Evolutionary conservation across 257 asterid species (phyloP).

Genomic region (Salvia hispanica): DNA sequence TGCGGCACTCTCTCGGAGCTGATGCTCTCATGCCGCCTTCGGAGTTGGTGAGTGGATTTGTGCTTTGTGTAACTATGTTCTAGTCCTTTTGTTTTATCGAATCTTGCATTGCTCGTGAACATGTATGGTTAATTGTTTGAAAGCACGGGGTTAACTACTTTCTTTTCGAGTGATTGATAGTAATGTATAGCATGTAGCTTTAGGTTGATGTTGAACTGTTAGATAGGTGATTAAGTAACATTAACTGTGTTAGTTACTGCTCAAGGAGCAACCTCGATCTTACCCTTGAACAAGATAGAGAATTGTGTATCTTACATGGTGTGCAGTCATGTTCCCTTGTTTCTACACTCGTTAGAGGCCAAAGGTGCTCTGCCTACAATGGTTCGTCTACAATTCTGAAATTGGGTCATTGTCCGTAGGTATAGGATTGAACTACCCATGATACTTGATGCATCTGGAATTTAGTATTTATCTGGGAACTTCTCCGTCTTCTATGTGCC

Average conservation of each 20-base stretch:
- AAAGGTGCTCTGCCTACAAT: no score
- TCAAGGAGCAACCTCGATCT: not conserved
- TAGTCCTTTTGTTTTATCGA: slow-evolving; percentile 15
- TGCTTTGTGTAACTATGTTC: slow-evolving; percentile 4
- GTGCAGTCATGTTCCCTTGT: not conserved
- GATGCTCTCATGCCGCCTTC: slow-evolving; percentile 47
- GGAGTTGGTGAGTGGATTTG: slow-evolving; percentile 52
- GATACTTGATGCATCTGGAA: no score
- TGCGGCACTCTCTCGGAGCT: slow-evolving; percentile 42
- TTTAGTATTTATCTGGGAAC: no score
- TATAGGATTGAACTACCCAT: no score
- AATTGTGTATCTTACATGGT: not conserved
- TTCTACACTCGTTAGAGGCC: no score
- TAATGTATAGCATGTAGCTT: slow-evolving; percentile 10
- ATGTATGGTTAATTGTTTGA: not conserved
- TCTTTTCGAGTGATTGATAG: not conserved
- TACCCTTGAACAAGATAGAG: not conserved
- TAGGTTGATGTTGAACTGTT: slow-evolving; percentile 19
- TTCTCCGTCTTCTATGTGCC: no score
- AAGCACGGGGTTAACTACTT: no score
- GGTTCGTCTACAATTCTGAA: no score
- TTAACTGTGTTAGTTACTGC: not conserved
- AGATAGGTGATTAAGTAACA: not conserved
- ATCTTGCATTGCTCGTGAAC: slow-evolving; percentile 1
- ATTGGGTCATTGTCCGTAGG: no score